Conservation (phyloP, 768 basidiomycete species). For the Tricholoma terreum region DNA sequence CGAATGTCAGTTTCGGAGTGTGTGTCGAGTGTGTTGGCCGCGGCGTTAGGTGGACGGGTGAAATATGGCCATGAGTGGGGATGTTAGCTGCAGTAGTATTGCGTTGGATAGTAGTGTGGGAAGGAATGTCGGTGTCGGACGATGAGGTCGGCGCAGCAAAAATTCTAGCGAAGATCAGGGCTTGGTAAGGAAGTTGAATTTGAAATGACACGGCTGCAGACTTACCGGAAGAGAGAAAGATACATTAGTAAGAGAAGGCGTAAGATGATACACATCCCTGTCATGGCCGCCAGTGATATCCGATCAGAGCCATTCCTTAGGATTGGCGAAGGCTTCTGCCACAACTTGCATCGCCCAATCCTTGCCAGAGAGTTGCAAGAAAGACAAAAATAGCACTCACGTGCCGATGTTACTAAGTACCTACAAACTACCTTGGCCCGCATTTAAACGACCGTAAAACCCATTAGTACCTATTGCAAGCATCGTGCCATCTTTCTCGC, state of each 20-base stretch:
- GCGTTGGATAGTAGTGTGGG: constrained; percentile 4
- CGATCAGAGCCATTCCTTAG: not conserved
- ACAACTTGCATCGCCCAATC: too few species aligned
- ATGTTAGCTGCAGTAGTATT: constrained; percentile 3
- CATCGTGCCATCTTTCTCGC: not conserved
- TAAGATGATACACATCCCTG: not conserved
- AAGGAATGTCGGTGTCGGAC: constrained; percentile 3
- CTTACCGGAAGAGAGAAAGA: constrained; percentile 8
- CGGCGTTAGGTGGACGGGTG: not conserved
- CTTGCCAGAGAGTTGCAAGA: not conserved
- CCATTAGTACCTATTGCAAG: not conserved
- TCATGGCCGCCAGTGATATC: not conserved
- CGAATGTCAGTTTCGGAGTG: not conserved
- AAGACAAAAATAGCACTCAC: not conserved
- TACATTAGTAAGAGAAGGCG: not conserved
- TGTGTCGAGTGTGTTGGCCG: not conserved
- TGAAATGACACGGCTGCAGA: not conserved
- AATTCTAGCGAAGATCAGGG: constrained; percentile 4
- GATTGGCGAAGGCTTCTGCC: too few species aligned
- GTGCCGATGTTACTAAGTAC: not conserved
- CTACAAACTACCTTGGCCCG: not conserved
- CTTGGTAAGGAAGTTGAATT: too few species aligned
- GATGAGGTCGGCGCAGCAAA: constrained; percentile 14
- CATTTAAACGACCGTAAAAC: too few species aligned
- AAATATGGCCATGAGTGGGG: constrained; percentile 3